A percentile compares a stretch with the other conserved stretches of the same genome.
These are phyloP conservation scores for Dispira parvispora DNA, from an alignment of 192 early-diverging fungal species.

Conservation along the genomic window DNA sequence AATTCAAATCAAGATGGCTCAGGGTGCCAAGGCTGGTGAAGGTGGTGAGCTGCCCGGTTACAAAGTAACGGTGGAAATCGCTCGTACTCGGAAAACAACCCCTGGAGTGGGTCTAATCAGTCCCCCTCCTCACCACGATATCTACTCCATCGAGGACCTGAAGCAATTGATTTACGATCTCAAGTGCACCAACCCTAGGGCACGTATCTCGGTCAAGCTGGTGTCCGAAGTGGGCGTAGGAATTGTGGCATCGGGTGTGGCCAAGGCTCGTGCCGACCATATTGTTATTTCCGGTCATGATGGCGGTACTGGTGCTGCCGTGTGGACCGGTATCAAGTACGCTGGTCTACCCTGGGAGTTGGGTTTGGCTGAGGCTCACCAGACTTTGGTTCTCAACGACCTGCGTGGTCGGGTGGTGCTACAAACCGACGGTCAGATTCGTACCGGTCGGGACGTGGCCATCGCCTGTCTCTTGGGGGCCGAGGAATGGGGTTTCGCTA, in stretches of 20 bases:
- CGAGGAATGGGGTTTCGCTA: conserved; percentile 99
- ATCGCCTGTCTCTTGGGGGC: conserved; percentile 95
- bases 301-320: conserved; percentile 93
- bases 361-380: conserved; percentile 96
- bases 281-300: conserved; percentile 91
- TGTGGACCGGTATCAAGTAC: conserved; percentile 98
- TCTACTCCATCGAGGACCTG: conserved; percentile 97
- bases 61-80: conserved; percentile 63
- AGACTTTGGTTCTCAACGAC: conserved; percentile 93
- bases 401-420: conserved; percentile 89
- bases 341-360: conserved; percentile 98
- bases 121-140: conserved; percentile 97
- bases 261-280: conserved; percentile 93
- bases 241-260: conserved; percentile 92
- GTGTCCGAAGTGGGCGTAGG: conserved; percentile 97
- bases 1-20: conserved; percentile 99
- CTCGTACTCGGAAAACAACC: conserved; percentile 81
- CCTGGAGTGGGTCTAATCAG: conserved; percentile 92
- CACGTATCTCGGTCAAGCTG: conserved; percentile 93
- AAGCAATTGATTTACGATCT: conserved; percentile 98
- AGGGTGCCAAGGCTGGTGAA: conserved; percentile 98
- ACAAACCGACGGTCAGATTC: conserved; percentile 97
- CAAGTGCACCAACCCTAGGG: conserved; percentile 77
- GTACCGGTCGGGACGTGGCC: conserved; percentile 92
- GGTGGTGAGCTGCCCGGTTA: conserved; percentile 69